Base-by-base conservation (phyloP, 495 filamentous ascomycete species). In the Umbilicaria muhlenbergii region DNA sequence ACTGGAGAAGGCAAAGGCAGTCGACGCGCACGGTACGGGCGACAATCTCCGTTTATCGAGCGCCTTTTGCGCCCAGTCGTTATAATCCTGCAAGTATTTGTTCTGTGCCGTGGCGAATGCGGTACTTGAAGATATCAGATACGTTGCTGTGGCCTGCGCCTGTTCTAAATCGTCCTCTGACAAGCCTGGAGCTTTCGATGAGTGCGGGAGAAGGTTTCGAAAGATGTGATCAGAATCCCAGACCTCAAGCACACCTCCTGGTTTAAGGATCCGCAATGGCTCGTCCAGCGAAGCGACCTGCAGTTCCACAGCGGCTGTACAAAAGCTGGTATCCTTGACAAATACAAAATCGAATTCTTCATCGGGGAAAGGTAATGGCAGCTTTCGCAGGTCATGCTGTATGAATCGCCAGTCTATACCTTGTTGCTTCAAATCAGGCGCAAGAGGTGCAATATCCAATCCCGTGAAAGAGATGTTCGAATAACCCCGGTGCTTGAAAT, bases 261-360 rank as follows among this genome's bases (percentile, higher is more conserved):
- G 78, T 50, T 74, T 77, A 35, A 94, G 63, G 13, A 94, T 66
- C 19, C 88, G 80, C 41, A 86, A 59, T 41, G 79, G 78, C 52
- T 94, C 87, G 34, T 81, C 75, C 44, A 93, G 69, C 12, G 87
- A 64, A 7, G 57, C 52, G 32, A 77, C 74, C 34, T 81, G 74
- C 52, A 78, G 71, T 11, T 71, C 69, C 16, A 69, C 72, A 14
- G 75, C 74, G 32, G 73, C 58, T 11, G 70, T 71, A 43, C 75
- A 78, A 58, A 92, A 70, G 34, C 75, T 77, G 50, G 88, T 66
- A 58, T 94, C 88, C 58, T 94, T 93, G 43, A 87, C 74, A 65
- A 94, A 86, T 43, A 96, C 75, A 16, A 93, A 71, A 55, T 94
- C 86, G 58, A 94, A 96, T 57, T 86, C 81, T 17, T 70, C 76